Evolutionary conservation across 2,329 filamentous ascomycete genomes (phyloP).

Genomic region (Bipolaris sorokiniana): DNA sequence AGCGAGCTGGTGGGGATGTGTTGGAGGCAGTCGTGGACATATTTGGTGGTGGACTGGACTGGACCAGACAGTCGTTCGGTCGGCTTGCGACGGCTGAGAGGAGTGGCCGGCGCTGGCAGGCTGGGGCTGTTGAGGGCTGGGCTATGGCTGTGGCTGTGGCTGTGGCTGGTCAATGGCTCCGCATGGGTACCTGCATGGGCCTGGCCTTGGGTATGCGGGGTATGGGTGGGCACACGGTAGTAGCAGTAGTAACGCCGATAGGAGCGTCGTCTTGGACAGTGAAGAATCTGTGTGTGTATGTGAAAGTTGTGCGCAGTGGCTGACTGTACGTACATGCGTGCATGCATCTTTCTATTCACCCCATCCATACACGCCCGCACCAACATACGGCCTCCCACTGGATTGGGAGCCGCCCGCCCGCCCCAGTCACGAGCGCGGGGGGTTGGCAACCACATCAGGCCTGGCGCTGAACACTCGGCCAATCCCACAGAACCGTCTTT

Average conservation of each 20-base stretch:
- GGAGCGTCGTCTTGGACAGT: not conserved
- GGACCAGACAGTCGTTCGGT: conserved; percentile 2
- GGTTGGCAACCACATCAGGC: conserved; percentile 3
- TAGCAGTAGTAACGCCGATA: conserved; percentile 18
- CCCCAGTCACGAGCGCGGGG: conserved; percentile 18
- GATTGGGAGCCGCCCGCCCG: not conserved
- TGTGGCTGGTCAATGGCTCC: not conserved
- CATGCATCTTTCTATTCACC: too few relatives aligned
- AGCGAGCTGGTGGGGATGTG: conserved; percentile 31
- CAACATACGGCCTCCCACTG: not conserved
- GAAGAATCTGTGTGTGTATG: conserved; percentile 3
- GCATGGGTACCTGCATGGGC: conserved; percentile 22
- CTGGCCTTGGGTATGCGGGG: conserved; percentile 3
- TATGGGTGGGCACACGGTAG: not conserved
- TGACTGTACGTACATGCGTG: conserved; percentile 2
- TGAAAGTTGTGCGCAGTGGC: conserved; percentile 4
- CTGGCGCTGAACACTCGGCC: conserved; percentile 4
- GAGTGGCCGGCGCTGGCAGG: conserved; percentile 8
- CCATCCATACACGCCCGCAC: not conserved
- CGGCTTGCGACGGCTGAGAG: conserved; percentile 27
- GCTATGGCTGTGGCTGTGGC: conserved; percentile 3
- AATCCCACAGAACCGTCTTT: not conserved
- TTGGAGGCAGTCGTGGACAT: conserved; percentile 33
- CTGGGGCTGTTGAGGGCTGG: conserved; percentile 10
- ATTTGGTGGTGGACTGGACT: conserved; percentile 8